Conservation (phyloP, 2,329 filamentous ascomycete genomes). For the Didymella segeticola region DNA sequence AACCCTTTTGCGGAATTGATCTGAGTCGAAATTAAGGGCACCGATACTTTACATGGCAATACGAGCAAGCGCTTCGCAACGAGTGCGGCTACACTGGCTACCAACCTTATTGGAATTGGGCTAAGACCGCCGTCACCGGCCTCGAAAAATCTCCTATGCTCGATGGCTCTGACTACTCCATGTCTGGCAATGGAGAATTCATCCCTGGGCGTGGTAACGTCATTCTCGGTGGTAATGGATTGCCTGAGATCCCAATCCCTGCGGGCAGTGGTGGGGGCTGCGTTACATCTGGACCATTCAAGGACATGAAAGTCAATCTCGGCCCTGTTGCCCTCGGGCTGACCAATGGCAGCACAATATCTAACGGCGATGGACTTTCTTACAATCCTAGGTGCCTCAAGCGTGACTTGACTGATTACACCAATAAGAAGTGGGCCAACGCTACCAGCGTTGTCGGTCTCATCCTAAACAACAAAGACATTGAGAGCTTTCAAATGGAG, state of each 20-base stretch:
- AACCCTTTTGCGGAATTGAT: not conserved
- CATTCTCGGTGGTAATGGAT: constrained; percentile 25
- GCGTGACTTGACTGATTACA: constrained; percentile 32
- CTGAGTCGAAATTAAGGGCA: constrained; percentile 45
- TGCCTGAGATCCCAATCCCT: constrained; percentile 47
- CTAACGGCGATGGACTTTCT: constrained; percentile 27
- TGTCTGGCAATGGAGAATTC: constrained; percentile 55
- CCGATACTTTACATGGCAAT: constrained; percentile 50
- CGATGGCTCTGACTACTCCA: constrained; percentile 59
- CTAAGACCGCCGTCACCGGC: constrained; percentile 54
- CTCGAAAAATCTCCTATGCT: constrained; percentile 58
- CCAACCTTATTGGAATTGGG: constrained; percentile 62
- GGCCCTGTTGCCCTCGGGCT: constrained; percentile 22
- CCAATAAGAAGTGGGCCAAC: constrained; percentile 33
- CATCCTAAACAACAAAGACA: constrained; percentile 31
- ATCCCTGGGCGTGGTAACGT: constrained; percentile 36
- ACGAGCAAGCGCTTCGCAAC: constrained; percentile 50
- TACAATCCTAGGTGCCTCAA: constrained; percentile 39
- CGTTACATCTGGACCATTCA: constrained; percentile 60
- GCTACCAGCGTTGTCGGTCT: constrained; percentile 30
- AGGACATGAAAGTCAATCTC: constrained; percentile 43
- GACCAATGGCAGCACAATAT: constrained; percentile 31
- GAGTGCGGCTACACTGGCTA: constrained; percentile 53
- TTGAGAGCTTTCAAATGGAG: constrained; percentile 38
- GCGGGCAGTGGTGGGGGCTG: constrained; percentile 63